Evolutionary conservation across 2,329 filamentous ascomycete species (phyloP), one percentile per base, ranked within the genome.

Genomic region (Arachnomyces sp.): DNA sequence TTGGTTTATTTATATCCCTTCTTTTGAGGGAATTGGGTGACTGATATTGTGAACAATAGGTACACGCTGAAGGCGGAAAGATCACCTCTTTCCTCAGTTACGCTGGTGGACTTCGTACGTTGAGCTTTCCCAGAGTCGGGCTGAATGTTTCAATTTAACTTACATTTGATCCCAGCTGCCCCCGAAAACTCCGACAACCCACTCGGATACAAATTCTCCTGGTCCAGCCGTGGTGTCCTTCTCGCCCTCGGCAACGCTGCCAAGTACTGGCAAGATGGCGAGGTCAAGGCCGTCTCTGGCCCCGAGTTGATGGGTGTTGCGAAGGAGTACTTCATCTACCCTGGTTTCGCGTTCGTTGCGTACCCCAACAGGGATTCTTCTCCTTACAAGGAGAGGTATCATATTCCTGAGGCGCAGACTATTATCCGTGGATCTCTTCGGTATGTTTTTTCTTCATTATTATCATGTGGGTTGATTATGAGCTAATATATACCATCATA

Each of bases 311-410:
- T 95, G 90, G 81, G 70, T 46, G 77, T 76, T 36, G 87, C 89
- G 31, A 90, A 93, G 74, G 85, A 87, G 36, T 94, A 94, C 75
- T 79, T 76, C 66, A 92, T 90, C 71, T 93, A 88, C 71, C 84
- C 84, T 28, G 85, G 86, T 44, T 95, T 81, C 63, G 81, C 83
- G 38, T 90, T 94, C 54, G 88, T 95, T 51, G 87, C 83, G 31
- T 96, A 96, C 68, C 84, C 84, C 43, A 96, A 96, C 78, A 76
- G 89, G 53, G 89, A 96, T 67, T 89, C 81, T 14, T 92, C 85
- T 12, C 73, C 77, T 7, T 96, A 92, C 78, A 81, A 79, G 59
- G 82, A 94, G 73, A 79, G 85, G 47, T 95, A 95, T 76, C 68
- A 78, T 65, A 95, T 95, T 57, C 88, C 89, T 38, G 90, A 96